Conservation (phyloP, 2,329 filamentous ascomycete genomes). For the Acephala macrosclerotiorum region DNA sequence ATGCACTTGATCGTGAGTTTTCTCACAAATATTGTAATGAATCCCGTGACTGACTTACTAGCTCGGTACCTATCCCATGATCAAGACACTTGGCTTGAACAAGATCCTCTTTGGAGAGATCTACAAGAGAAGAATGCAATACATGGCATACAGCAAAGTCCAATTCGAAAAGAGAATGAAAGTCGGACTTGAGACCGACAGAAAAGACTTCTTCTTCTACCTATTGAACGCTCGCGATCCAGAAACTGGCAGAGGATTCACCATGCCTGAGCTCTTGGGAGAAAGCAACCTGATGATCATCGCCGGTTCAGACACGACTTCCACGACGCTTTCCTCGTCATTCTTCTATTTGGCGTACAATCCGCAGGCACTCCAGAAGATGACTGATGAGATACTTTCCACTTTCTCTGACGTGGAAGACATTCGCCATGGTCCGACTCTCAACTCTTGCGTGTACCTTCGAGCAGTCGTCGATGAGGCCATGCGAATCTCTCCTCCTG, state of each 20-base stretch:
- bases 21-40: not conserved
- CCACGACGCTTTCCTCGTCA: slow-evolving; percentile 31
- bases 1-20: slow-evolving; percentile 67
- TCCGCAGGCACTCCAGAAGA: slow-evolving; percentile 41
- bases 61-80: slow-evolving; percentile 70
- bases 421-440: slow-evolving; percentile 38
- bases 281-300: slow-evolving; percentile 38
- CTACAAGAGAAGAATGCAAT: slow-evolving; percentile 70
- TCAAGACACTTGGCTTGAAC: slow-evolving; percentile 71
- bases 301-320: slow-evolving; percentile 50
- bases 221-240: slow-evolving; percentile 75
- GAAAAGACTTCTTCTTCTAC: slow-evolving; percentile 67
- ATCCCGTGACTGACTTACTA: slow-evolving; percentile 17
- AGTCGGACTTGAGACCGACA: slow-evolving; percentile 64
- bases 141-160: slow-evolving; percentile 74
- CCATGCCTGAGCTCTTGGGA: slow-evolving; percentile 44
- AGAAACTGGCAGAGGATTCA: slow-evolving; percentile 61
- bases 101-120: slow-evolving; percentile 72
- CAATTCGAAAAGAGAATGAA: slow-evolving; percentile 73
- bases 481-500: slow-evolving; percentile 42
- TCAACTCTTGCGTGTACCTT: slow-evolving; percentile 49
- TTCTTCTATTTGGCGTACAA: slow-evolving; percentile 47
- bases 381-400: slow-evolving; percentile 38
- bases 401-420: slow-evolving; percentile 43
- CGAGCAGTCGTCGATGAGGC: slow-evolving; percentile 50